phyloP scores from a whole-genome alignment of 2,329 filamentous ascomycete species.

The Pseudogymnoascus destructans region DNA sequence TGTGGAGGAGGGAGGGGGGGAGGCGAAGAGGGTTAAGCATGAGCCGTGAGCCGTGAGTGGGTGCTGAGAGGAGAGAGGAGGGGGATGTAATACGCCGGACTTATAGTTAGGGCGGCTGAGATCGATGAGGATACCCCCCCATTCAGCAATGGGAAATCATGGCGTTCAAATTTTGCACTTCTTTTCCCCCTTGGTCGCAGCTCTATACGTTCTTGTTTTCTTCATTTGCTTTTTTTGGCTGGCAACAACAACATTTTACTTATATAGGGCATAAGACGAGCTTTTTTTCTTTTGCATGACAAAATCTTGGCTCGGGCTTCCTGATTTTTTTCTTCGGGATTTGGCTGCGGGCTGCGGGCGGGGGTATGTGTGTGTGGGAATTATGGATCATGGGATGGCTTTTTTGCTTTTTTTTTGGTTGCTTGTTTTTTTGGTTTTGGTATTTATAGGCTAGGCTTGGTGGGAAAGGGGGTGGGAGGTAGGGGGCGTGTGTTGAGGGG shows the following conservation, averaged over 20 bases:
- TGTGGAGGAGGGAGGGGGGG: slow-evolving; percentile 18
- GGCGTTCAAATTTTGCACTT: background rate
- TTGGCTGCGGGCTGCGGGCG: background rate
- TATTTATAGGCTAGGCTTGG: background rate
- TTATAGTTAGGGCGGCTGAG: background rate
- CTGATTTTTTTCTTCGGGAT: background rate
- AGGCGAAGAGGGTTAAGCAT: slow-evolving; percentile 21
- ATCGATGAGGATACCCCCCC: background rate
- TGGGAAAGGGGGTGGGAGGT: background rate
- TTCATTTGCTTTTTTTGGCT: background rate
- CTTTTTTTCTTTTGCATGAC: background rate
- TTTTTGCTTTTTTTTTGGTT: background rate
- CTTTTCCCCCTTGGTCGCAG: background rate
- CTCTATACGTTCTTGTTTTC: background rate
- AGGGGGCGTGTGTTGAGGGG: background rate
- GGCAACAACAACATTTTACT: background rate
- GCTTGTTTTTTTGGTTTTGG: background rate
- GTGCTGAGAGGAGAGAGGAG: background rate
- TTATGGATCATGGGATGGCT: background rate
- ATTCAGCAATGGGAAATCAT: background rate
- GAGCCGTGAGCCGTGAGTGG: slow-evolving; percentile 10
- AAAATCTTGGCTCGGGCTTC: background rate
- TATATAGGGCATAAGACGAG: background rate
- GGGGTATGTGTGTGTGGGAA: background rate
- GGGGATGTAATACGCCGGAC: background rate